phyloP scores from a whole-genome alignment of 148 eudicot species.

The Chenopodium quinoa region DNA sequence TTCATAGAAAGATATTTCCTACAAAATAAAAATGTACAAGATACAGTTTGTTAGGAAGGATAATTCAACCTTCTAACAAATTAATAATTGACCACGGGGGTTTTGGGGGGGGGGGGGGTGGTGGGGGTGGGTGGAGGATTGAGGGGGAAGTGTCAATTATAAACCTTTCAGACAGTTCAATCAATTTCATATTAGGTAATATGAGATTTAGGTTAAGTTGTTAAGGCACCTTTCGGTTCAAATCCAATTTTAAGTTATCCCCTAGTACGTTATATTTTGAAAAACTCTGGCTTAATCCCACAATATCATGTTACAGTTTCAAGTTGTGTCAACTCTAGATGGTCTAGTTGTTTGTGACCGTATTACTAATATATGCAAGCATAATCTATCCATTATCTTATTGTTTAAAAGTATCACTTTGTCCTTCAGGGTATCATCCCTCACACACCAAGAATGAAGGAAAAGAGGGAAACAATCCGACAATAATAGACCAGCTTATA shows the following conservation, averaged over 20 bases:
- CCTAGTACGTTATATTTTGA: neutral
- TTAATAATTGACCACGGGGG: neutral
- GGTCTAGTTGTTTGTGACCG: neutral
- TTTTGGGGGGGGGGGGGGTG: neutral
- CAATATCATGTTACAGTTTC: neutral
- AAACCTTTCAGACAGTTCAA: neutral
- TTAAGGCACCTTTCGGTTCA: neutral
- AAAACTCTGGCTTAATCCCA: neutral
- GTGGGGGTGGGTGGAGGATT: neutral
- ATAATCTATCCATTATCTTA: neutral
- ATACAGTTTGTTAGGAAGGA: neutral
- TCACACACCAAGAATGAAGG: neutral
- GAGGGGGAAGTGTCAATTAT: neutral
- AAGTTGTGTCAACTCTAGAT: neutral
- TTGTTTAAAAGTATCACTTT: neutral
- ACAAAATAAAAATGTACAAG: constrained; percentile 19
- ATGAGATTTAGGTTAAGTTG: neutral
- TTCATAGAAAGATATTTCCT: constrained; percentile 89
- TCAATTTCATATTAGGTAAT: neutral
- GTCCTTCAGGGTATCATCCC: neutral
- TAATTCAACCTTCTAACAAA: neutral
- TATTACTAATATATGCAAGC: neutral
- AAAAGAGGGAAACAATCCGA: neutral
- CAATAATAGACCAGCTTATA: neutral
- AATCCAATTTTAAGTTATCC: neutral